phyloP scores from a whole-genome alignment of 495 filamentous ascomycete species.

The Staphylotrichum longicolle region DNA sequence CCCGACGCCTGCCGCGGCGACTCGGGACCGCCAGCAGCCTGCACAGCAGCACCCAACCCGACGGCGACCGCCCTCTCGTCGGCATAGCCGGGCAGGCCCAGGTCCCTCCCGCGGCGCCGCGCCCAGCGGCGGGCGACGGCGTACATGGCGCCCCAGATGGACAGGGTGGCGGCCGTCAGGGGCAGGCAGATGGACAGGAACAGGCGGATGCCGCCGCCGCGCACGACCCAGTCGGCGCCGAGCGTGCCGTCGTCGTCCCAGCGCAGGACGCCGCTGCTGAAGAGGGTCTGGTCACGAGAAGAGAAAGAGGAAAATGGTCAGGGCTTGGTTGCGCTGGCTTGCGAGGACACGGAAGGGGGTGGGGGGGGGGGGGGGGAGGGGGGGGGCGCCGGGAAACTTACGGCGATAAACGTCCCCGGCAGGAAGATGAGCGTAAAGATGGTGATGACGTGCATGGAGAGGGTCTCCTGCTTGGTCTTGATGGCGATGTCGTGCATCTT shows the following conservation, averaged over 20 bases:
- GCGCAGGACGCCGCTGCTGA: constrained; percentile 5
- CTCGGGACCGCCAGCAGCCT: too few species aligned
- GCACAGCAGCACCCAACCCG: too few species aligned
- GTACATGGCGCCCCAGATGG: constrained; percentile 1
- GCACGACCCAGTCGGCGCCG: neutral
- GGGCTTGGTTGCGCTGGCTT: neutral
- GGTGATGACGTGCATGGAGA: constrained; percentile 2
- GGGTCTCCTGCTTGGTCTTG: constrained; percentile 1
- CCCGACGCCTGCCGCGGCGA: too few species aligned
- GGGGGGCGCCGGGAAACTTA: too few species aligned
- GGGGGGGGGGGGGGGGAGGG: neutral
- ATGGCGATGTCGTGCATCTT: neutral
- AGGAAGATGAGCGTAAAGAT: constrained; percentile 4
- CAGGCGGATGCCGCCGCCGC: neutral
- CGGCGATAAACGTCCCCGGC: neutral
- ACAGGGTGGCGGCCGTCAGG: neutral
- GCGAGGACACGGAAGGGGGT: too few species aligned
- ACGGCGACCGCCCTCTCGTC: too few species aligned
- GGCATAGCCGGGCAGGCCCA: too few species aligned
- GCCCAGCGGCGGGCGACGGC: neutral
- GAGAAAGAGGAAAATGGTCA: neutral
- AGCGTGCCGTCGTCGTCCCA: constrained; percentile 4
- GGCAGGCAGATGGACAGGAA: constrained; percentile 3
- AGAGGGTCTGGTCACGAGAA: neutral
- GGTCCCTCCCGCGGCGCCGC: neutral